Conservation (phyloP, 768 basidiomycete genomes). For the Psilocybe cubensis region DNA sequence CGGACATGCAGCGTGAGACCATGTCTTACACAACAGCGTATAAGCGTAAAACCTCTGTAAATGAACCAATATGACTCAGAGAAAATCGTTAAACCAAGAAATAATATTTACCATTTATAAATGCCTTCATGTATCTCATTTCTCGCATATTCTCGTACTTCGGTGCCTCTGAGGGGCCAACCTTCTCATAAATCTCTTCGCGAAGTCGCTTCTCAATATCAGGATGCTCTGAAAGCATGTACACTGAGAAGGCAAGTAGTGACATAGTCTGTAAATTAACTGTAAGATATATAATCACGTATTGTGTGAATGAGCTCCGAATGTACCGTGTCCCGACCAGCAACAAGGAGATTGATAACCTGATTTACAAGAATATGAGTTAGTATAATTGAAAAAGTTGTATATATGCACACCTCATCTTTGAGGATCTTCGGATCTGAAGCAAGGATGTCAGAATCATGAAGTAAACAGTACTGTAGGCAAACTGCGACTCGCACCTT, state of each 20-base stretch:
- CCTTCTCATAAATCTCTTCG: constrained; percentile 39
- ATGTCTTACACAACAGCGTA: constrained; percentile 36
- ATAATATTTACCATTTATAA: constrained; percentile 29
- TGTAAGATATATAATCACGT: not conserved
- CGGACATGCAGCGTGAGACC: too few species aligned
- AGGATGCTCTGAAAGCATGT: constrained; percentile 47
- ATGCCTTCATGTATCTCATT: constrained; percentile 41
- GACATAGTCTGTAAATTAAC: constrained; percentile 37
- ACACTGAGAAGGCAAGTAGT: constrained; percentile 43
- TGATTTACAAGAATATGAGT: constrained; percentile 17
- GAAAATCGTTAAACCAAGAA: not conserved
- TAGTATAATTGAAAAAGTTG: not conserved
- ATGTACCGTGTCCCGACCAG: constrained; percentile 51
- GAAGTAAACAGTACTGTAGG: not conserved
- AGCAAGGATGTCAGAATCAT: not conserved
- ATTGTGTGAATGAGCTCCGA: not conserved
- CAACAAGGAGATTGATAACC: constrained; percentile 51
- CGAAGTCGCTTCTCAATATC: constrained; percentile 37
- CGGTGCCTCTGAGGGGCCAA: constrained; percentile 40
- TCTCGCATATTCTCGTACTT: constrained; percentile 47
- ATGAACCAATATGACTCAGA: not conserved
- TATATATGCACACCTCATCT: constrained; percentile 15
- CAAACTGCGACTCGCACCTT: constrained; percentile 44
- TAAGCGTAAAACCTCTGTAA: constrained; percentile 45
- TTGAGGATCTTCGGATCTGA: constrained; percentile 18